Evolutionary conservation across 2,329 filamentous ascomycete genomes (phyloP).

Genomic region (Pezicula carpinea): DNA sequence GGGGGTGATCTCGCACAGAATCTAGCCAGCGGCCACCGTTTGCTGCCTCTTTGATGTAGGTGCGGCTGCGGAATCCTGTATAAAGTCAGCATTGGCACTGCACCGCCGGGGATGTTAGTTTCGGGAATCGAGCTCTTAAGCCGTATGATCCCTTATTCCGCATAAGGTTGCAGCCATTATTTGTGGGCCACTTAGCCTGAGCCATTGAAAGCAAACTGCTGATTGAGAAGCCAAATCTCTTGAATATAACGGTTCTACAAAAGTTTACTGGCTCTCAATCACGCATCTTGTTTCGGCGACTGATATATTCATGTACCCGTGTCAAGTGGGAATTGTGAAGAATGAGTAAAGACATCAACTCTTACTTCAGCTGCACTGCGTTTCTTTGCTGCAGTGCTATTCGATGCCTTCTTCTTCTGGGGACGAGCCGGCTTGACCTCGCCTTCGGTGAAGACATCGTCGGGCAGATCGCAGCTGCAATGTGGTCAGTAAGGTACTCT

Average conservation of each 20-base stretch:
- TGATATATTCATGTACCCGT: too few species aligned
- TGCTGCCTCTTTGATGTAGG: constrained; percentile 28
- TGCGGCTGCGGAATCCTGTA: constrained; percentile 20
- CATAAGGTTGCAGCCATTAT: too few species aligned
- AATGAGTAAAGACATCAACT: constrained; percentile 3
- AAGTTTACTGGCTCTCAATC: too few species aligned
- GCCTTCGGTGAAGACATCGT: constrained; percentile 80
- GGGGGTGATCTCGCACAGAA: constrained; percentile 22
- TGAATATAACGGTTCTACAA: too few species aligned
- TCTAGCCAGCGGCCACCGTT: constrained; percentile 25
- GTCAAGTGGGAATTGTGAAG: too few species aligned
- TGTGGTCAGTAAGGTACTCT: constrained; percentile 17
- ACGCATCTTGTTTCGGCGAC: too few species aligned
- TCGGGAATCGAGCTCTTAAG: background rate
- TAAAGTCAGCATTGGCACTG: constrained; percentile 17
- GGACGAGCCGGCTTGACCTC: constrained; percentile 60
- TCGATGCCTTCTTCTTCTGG: constrained; percentile 23
- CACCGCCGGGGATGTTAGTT: background rate
- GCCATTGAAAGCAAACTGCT: background rate
- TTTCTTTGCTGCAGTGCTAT: constrained; percentile 21
- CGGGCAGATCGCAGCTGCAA: constrained; percentile 75
- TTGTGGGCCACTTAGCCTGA: background rate
- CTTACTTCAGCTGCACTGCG: constrained; percentile 26
- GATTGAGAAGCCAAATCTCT: too few species aligned
- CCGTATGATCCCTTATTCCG: too few species aligned